phyloP scores from a whole-genome alignment of 345 rosid genomes.

The Rhizophora apiculata region DNA sequence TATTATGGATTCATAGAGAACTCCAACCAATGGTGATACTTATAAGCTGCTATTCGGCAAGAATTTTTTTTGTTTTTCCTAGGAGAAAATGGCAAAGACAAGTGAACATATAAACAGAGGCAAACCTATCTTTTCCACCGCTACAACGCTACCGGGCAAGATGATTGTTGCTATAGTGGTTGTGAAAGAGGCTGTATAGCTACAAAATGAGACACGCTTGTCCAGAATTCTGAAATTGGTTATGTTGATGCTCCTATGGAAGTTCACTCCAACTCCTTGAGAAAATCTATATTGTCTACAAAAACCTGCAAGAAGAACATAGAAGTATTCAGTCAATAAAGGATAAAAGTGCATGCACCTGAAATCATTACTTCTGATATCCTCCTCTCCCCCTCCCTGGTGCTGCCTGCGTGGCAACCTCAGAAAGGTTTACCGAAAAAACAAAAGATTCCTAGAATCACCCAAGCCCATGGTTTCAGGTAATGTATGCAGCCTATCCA shows the following conservation, averaged over 20 bases:
- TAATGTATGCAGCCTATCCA: too few relatives aligned
- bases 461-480: too few relatives aligned
- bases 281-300: constrained; percentile 85
- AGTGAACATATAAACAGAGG: neutral
- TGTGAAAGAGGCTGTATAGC: constrained; percentile 18
- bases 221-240: neutral
- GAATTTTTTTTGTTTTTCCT: too few relatives aligned
- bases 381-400: too few relatives aligned
- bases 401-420: too few relatives aligned
- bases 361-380: neutral
- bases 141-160: constrained; percentile 12
- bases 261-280: constrained; percentile 84
- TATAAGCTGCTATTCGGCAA: too few relatives aligned
- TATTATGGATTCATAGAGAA: neutral
- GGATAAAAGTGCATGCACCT: neutral
- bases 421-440: too few relatives aligned
- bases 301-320: constrained; percentile 53
- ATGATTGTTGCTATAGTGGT: constrained; percentile 11
- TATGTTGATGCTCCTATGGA: constrained; percentile 8
- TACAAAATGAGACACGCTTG: constrained; percentile 29
- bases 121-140: constrained; percentile 1
- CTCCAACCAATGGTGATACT: neutral
- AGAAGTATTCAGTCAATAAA: neutral
- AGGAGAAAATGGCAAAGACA: neutral
- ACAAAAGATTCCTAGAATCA: too few relatives aligned